Evolutionary conservation across 371 early-diverging fungal genomes (phyloP).

Genomic region (Fennellomyces sp.): DNA sequence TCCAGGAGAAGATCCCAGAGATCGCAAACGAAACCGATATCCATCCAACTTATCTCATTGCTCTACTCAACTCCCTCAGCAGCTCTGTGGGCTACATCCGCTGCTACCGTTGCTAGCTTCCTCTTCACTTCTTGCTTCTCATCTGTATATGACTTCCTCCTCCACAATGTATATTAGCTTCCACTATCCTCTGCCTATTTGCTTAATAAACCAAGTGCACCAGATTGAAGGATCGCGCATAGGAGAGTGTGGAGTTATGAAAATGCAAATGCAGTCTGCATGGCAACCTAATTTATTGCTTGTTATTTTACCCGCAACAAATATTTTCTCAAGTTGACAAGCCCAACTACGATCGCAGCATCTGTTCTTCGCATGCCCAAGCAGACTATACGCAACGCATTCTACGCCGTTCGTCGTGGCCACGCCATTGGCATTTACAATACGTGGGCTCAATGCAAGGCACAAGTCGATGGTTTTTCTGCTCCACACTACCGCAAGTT

Average conservation of each 20-base stretch:
- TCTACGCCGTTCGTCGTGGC: slow-evolving; percentile 67
- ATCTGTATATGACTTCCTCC: no score
- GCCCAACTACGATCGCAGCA: not conserved
- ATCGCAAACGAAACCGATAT: not conserved
- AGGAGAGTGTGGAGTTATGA: no score
- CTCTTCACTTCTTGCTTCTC: no score
- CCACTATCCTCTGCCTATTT: no score
- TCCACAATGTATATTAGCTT: no score
- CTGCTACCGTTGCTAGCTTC: no score
- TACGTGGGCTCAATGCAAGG: slow-evolving; percentile 66
- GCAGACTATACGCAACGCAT: slow-evolving; percentile 2
- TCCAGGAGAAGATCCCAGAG: not conserved
- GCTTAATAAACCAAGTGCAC: no score
- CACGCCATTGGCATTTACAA: slow-evolving; percentile 56
- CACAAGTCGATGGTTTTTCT: slow-evolving; percentile 52
- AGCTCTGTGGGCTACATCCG: no score
- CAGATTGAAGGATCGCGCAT: no score
- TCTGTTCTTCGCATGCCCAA: not conserved
- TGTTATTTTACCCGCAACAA: not conserved
- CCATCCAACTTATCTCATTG: not conserved
- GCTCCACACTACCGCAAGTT: slow-evolving; percentile 70
- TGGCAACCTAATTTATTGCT: no score
- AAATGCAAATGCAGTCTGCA: no score
- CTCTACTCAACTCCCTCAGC: not conserved
- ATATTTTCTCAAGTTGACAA: not conserved